Evolutionary conservation across 2,329 filamentous ascomycete genomes (phyloP).

Genomic region (Cladosporium sp.): DNA sequence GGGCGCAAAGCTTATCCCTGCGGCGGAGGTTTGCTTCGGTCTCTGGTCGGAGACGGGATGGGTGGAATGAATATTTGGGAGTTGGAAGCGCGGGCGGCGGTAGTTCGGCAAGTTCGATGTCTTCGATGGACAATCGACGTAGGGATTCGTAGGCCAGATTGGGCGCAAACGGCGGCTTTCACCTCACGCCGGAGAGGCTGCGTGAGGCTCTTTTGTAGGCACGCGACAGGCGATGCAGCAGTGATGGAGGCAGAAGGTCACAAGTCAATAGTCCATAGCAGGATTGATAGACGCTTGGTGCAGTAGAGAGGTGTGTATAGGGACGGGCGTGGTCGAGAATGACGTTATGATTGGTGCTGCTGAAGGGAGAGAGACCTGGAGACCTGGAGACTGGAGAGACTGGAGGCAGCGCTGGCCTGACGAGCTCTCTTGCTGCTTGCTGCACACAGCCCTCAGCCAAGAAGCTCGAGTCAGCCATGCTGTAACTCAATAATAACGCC

Average conservation of each 20-base stretch:
- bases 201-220: slow-evolving; percentile 8
- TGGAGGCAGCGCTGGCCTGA: no score
- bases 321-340: slow-evolving; percentile 1
- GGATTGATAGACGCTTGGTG: not conserved
- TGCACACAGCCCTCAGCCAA: not conserved
- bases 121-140: slow-evolving; percentile 5
- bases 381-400: no score
- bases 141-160: slow-evolving; percentile 6
- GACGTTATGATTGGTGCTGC: slow-evolving; percentile 5
- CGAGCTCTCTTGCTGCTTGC: not conserved
- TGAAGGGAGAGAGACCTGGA: no score
- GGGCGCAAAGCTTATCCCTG: slow-evolving; percentile 60
- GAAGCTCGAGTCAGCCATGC: not conserved
- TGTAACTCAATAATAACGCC: no score
- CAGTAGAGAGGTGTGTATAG: not conserved
- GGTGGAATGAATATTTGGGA: not conserved
- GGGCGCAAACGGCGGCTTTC: slow-evolving; percentile 1
- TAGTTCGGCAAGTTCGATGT: slow-evolving; percentile 26
- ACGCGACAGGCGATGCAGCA: not conserved
- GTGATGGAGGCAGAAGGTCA: not conserved
- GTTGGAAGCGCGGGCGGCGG: slow-evolving; percentile 19
- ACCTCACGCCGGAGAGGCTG: slow-evolving; percentile 6
- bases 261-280: not conserved
- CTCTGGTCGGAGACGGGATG: slow-evolving; percentile 14
- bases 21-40: slow-evolving; percentile 19